These are phyloP conservation scores for Bidens hawaiensis DNA, from an alignment of 140 eudicot genomes.

Conservation along the genomic window DNA sequence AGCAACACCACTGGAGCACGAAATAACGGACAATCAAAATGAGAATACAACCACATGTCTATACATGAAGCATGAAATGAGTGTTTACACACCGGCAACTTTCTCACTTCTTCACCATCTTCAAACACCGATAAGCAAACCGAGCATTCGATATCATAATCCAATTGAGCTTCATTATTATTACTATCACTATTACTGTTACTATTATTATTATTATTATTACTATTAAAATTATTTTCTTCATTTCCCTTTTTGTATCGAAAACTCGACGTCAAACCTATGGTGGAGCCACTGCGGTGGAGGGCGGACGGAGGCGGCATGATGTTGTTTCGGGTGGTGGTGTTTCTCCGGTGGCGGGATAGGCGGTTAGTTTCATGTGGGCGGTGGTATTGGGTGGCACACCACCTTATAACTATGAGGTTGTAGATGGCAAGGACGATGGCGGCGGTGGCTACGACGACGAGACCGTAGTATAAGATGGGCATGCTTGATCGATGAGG, in stretches of 20 bases:
- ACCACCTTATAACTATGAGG: conserved; percentile 45
- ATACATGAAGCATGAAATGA: conserved; percentile 74
- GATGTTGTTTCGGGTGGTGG: background rate
- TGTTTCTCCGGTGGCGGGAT: background rate
- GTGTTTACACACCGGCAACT: conserved; percentile 54
- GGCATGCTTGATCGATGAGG: conserved; percentile 22
- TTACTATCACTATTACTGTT: too few relatives aligned
- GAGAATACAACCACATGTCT: conserved; percentile 77
- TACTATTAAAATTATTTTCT: too few relatives aligned
- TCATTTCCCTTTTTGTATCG: conserved; percentile 38
- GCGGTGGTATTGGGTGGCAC: conserved; percentile 27
- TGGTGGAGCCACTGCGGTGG: background rate
- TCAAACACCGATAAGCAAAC: conserved; percentile 68
- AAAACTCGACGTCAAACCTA: conserved; percentile 34
- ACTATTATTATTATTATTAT: too few relatives aligned
- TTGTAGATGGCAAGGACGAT: conserved; percentile 53
- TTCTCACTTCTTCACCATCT: conserved; percentile 62
- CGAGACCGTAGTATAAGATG: conserved; percentile 69
- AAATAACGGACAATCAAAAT: conserved; percentile 69
- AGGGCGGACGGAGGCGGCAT: conserved; percentile 1
- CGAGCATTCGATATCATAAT: conserved; percentile 36
- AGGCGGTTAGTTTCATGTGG: background rate
- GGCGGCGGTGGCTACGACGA: conserved; percentile 51
- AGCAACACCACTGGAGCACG: conserved; percentile 48
- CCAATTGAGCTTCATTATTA: background rate